Conservation (phyloP, 371 early-diverging fungal species). For the Saksenaea oblongispora region DNA sequence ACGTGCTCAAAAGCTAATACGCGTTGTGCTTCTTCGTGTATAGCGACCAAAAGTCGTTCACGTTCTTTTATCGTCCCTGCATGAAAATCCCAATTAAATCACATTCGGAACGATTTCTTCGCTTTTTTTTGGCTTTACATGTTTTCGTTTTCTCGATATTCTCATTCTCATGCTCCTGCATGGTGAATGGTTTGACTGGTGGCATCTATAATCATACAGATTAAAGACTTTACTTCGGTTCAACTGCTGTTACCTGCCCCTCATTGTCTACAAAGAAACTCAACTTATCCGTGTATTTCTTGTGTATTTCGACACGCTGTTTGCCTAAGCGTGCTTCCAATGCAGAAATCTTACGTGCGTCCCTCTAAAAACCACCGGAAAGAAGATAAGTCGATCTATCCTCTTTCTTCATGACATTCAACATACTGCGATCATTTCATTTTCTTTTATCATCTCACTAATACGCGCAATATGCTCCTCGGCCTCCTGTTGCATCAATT, state of each 20-base stretch:
- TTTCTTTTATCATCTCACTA: conserved; percentile 13
- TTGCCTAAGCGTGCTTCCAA: conserved; percentile 6
- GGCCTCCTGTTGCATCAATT: conserved; percentile 17
- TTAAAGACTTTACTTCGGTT: background rate
- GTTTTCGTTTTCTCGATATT: background rate
- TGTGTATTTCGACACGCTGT: conserved; percentile 9
- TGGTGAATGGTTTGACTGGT: background rate
- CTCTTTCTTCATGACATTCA: background rate
- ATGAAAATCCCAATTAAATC: background rate
- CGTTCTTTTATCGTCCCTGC: conserved; percentile 33
- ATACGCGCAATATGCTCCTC: conserved; percentile 18
- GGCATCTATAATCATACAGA: background rate
- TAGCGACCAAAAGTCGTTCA: conserved; percentile 22
- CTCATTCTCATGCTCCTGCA: background rate
- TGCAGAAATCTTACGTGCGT: background rate
- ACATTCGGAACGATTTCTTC: background rate
- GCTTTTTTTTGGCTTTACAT: background rate
- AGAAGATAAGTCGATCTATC: background rate
- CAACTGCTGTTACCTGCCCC: conserved; percentile 9
- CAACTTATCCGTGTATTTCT: conserved; percentile 6
- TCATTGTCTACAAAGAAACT: conserved; percentile 18
- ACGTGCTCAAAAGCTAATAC: conserved; percentile 16
- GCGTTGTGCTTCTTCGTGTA: conserved; percentile 31
- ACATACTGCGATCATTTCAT: conserved; percentile 17
- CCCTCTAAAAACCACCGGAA: background rate